Conservation (phyloP, 176 grass and related monocot species). For the Poa pratensis region DNA sequence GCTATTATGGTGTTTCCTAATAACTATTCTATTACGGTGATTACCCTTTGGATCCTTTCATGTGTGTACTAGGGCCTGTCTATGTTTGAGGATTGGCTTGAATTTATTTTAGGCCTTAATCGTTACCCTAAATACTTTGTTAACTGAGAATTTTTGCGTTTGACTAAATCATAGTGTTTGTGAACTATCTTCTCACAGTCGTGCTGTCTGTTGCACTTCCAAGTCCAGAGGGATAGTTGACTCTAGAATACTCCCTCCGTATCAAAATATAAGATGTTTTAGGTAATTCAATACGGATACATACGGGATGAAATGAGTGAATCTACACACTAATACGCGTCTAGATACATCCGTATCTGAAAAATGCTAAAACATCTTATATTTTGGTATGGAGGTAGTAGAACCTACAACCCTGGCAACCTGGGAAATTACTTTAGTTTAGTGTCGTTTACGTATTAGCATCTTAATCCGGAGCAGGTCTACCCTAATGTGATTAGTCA, state of each 20-base stretch:
- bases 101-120: too few species aligned
- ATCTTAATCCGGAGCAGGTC: conserved; percentile 7
- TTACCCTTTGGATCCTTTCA: background rate
- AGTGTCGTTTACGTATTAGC: background rate
- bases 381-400: too few species aligned
- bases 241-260: background rate
- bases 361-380: too few species aligned
- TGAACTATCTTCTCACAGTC: background rate
- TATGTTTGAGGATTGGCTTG: too few species aligned
- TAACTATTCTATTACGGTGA: background rate
- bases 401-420: background rate
- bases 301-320: too few species aligned
- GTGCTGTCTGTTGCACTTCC: background rate
- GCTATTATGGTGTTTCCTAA: background rate
- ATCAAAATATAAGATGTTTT: too few species aligned
- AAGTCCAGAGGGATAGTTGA: background rate
- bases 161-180: too few species aligned
- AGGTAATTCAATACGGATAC: too few species aligned
- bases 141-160: too few species aligned
- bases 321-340: too few species aligned
- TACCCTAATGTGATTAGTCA: background rate
- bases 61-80: background rate
- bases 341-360: too few species aligned
- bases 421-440: conserved; percentile 1
- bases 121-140: too few species aligned